Evolutionary conservation across 495 filamentous ascomycete genomes (phyloP), one percentile per base, ranked within the genome.

Genomic region (Umbilicaria muhlenbergii): DNA sequence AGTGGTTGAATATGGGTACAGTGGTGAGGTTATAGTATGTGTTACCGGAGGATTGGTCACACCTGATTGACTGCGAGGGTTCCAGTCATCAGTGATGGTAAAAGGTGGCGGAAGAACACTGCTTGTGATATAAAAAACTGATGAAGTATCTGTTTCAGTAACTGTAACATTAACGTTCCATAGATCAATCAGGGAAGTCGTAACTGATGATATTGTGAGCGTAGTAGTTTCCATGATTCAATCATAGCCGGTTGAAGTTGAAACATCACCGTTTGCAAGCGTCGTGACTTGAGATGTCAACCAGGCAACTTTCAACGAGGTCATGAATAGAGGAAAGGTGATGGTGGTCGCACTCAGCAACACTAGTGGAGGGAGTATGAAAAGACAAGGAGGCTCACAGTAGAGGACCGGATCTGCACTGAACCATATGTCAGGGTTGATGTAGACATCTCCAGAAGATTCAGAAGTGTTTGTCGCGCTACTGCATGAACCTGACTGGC

Each of bases 361-460:
- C 1, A 43, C 31, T 19, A 45, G 34, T 5, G 55, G 52, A 31
- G 55, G 50, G 32, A 51, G 17, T 32, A 58, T 50, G 11, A 53
- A 40, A 2, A 38, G 19, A 38, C 55, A 58, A 8, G 52, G 52
- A 4, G 55, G 53, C 5, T 36, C 11, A 28, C 52, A 55, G 7
- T 39, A 11, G 19, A 55, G 42, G 2, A 28, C 35, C 0, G 50
- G 55, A 10, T 36, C 34, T 0, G 31, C 18, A 3, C 39, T 31
- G 10, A 15, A 11, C 42, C 43, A 55, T 28, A 58, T 47, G 13
- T 19, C 19, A 1, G 47, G 50, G 17, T 44, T 50, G 2, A 53
- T 49, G 36, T 47, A 53, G n/a, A 56, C 38, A 13, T 31, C 19
- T 4, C 21, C 44, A 17, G 34, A 43, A 16, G 13, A 16, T n/a